These are phyloP conservation scores for Mortierella sp. DNA, from an alignment of 371 early-diverging fungal species.

Conservation along the genomic window DNA sequence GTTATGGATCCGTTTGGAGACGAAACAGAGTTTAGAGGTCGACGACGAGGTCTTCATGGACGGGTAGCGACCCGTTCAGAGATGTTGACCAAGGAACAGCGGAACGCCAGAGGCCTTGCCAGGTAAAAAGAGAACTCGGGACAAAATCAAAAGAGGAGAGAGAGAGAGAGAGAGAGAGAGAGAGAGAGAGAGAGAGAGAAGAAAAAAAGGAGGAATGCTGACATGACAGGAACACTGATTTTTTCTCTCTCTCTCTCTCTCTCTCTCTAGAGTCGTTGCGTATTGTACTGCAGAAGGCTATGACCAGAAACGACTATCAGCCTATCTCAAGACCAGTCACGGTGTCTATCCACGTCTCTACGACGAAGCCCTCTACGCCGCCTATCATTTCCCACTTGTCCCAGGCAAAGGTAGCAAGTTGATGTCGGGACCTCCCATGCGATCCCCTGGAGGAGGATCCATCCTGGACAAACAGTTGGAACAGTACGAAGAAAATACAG, in stretches of 20 bases:
- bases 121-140: slow-evolving; percentile 15
- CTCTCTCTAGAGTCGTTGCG: slow-evolving; percentile 78
- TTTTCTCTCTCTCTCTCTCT: no score
- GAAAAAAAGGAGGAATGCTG: no score
- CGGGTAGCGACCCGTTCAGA: slow-evolving; percentile 48
- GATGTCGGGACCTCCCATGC: slow-evolving; percentile 44
- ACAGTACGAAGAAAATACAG: slow-evolving; percentile 57
- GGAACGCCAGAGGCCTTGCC: slow-evolving; percentile 38
- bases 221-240: no score
- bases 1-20: slow-evolving; percentile 55
- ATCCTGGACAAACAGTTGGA: slow-evolving; percentile 54
- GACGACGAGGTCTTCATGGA: slow-evolving; percentile 51
- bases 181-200: no score
- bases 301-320: slow-evolving; percentile 65
- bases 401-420: slow-evolving; percentile 35
- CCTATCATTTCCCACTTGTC: slow-evolving; percentile 70
- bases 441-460: slow-evolving; percentile 53
- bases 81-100: slow-evolving; percentile 46
- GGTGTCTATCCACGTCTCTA: slow-evolving; percentile 63
- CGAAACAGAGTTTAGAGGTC: slow-evolving; percentile 29
- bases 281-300: slow-evolving; percentile 91
- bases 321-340: slow-evolving; percentile 67
- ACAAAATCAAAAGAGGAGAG: no score
- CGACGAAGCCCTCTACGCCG: slow-evolving; percentile 72
- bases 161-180: no score